A percentile compares a stretch with the other conserved stretches of the same genome.
phyloP scores from a whole-genome alignment of 257 asterid species.

The Gentiana dahurica region DNA sequence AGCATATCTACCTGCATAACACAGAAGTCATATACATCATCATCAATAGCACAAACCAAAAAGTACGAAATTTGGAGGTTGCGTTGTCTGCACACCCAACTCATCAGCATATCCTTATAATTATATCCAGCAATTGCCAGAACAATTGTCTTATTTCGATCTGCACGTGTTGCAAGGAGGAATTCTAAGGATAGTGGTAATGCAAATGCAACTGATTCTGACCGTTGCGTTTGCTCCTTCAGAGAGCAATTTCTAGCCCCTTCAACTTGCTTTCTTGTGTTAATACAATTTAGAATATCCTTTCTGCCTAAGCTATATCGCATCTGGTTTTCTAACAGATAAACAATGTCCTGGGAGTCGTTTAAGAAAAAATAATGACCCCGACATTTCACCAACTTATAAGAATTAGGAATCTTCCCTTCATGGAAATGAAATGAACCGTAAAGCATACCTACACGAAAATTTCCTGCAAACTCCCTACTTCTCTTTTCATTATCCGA shows the following conservation, averaged over 20 bases:
- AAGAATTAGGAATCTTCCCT: constrained; percentile 40
- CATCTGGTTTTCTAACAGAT: constrained; percentile 24
- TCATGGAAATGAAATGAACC: constrained; percentile 67
- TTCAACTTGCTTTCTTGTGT: constrained; percentile 22
- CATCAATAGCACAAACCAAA: constrained; percentile 75
- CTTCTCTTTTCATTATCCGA: constrained; percentile 23
- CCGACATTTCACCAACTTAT: constrained; percentile 37
- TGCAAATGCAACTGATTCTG: constrained; percentile 30
- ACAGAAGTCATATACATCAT: constrained; percentile 57
- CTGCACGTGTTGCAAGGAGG: constrained; percentile 49
- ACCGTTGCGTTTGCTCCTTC: constrained; percentile 18
- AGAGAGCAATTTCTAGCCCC: constrained; percentile 28
- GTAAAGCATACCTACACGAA: constrained; percentile 51
- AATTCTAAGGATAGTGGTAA: constrained; percentile 49
- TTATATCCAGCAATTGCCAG: constrained; percentile 85
- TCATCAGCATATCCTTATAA: constrained; percentile 92
- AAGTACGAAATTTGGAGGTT: constrained; percentile 52
- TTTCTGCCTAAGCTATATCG: constrained; percentile 29
- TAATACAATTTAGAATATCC: constrained; percentile 35
- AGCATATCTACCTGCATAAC: constrained; percentile 58
- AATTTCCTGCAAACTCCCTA: constrained; percentile 60
- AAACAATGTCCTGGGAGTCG: constrained; percentile 35
- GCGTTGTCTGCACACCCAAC: constrained; percentile 82
- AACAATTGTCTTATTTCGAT: constrained; percentile 52
- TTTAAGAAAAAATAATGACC: constrained; percentile 37